These are phyloP conservation scores for Leccinellum rugosiceps DNA, from an alignment of 768 basidiomycete genomes.

Conservation along the genomic window DNA sequence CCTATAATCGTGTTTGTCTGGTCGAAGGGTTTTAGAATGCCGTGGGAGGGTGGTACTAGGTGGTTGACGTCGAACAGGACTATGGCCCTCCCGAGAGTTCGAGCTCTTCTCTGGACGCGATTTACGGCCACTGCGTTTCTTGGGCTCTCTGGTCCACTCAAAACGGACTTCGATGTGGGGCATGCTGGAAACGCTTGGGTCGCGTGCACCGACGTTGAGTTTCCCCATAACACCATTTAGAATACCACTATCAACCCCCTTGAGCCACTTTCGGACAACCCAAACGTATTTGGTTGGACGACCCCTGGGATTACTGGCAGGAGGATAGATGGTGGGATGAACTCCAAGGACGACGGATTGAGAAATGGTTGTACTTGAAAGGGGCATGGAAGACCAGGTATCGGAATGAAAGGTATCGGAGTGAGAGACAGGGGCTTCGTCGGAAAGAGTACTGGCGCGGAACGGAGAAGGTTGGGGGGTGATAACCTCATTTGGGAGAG, in stretches of 20 bases:
- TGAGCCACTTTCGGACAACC: conserved; percentile 75
- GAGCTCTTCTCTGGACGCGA: conserved; percentile 17
- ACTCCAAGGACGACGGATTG: conserved; percentile 62
- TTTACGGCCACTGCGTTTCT: conserved; percentile 22
- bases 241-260: conserved; percentile 47
- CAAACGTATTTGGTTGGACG: conserved; percentile 62
- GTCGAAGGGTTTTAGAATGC: conserved; percentile 6
- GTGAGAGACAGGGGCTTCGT: conserved; percentile 15
- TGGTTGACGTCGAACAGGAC: conserved; percentile 13
- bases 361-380: conserved; percentile 21
- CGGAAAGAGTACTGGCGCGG: conserved; percentile 5
- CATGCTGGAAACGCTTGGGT: conserved; percentile 7
- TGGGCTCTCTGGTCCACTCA: conserved; percentile 63
- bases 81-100: conserved; percentile 7
- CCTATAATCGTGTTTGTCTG: conserved; percentile 25
- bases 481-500: conserved; percentile 23
- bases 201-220: conserved; percentile 30
- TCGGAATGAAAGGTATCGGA: conserved; percentile 14
- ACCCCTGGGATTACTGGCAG: conserved; percentile 35
- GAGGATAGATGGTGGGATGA: conserved; percentile 59
- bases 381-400: conserved; percentile 6
- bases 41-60: conserved; percentile 6
- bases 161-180: conserved; percentile 67
- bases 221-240: conserved; percentile 44
- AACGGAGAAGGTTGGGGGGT: conserved; percentile 19